Evolutionary conservation across 257 asterid species (phyloP).

Genomic region (Penstemon davidsonii): DNA sequence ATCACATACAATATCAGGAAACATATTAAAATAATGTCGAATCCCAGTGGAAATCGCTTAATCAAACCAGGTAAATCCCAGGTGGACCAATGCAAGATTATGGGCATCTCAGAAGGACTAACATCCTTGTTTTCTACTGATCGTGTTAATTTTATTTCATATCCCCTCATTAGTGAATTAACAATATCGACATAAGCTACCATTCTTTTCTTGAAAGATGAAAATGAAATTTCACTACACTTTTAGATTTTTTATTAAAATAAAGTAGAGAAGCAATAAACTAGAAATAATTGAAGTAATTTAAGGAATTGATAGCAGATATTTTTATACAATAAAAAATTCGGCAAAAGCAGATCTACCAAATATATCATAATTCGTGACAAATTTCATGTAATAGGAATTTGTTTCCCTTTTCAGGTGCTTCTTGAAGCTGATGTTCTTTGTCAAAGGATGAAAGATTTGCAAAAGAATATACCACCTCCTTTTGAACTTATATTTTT

Average conservation of each 20-base stretch:
- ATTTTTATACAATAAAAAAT: neutral
- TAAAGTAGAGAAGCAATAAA: neutral
- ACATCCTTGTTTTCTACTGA: neutral
- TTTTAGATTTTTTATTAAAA: neutral
- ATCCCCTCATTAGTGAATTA: neutral
- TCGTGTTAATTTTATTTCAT: neutral
- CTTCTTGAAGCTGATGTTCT: constrained; percentile 3
- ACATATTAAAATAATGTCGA: neutral
- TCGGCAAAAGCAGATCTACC: neutral
- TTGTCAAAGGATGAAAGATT: neutral
- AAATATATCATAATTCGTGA: neutral
- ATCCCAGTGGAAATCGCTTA: no score
- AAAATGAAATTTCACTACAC: neutral
- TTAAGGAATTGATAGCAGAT: neutral
- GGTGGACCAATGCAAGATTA: neutral
- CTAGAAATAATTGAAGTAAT: neutral
- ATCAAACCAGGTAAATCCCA: neutral
- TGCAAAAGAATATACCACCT: neutral
- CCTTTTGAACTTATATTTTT: neutral
- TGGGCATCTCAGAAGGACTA: neutral
- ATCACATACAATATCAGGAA: constrained; percentile 16
- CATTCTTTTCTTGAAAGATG: neutral
- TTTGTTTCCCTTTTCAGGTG: neutral
- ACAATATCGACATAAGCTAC: neutral
- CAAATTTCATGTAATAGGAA: neutral